Evolutionary conservation across 1,284 basidiomycete species (phyloP).

Genomic region (Marasmius sp.): DNA sequence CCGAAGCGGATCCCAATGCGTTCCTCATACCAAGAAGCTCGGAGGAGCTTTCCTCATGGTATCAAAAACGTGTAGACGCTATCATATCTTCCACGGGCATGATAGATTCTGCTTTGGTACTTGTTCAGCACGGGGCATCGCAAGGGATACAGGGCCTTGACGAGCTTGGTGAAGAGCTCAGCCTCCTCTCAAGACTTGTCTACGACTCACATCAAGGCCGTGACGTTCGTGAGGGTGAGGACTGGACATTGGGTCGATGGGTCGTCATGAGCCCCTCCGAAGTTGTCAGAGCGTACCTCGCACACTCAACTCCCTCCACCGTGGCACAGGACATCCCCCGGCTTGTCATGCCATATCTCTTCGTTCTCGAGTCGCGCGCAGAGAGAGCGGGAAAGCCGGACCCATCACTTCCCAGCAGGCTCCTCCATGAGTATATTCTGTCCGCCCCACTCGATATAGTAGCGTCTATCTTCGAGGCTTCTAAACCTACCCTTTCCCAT

Average conservation of each 20-base stretch:
- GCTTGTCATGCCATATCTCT: slow-evolving; percentile 88
- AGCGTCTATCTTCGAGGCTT: slow-evolving; percentile 81
- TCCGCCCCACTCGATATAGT: slow-evolving; percentile 64
- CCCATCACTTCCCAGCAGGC: slow-evolving; percentile 54
- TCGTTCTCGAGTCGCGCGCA: slow-evolving; percentile 82
- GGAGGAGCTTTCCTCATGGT: slow-evolving; percentile 70
- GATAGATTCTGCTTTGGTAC: slow-evolving; percentile 74
- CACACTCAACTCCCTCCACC: slow-evolving; percentile 62
- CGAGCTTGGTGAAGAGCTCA: slow-evolving; percentile 86
- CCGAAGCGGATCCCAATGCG: background rate
- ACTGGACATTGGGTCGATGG: slow-evolving; percentile 81
- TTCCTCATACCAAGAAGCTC: slow-evolving; percentile 27
- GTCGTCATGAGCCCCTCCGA: slow-evolving; percentile 59
- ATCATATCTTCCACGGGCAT: slow-evolving; percentile 72
- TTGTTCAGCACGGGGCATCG: slow-evolving; percentile 85
- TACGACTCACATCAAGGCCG: slow-evolving; percentile 69
- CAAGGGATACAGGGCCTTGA: slow-evolving; percentile 80
- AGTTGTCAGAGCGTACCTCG: slow-evolving; percentile 75
- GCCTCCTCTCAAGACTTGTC: slow-evolving; percentile 79
- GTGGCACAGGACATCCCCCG: slow-evolving; percentile 71
- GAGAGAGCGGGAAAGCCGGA: slow-evolving; percentile 78
- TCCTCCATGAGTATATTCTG: slow-evolving; percentile 80
- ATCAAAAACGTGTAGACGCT: slow-evolving; percentile 58
- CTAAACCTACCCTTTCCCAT: slow-evolving; percentile 79
- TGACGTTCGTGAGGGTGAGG: slow-evolving; percentile 37